Conservation (phyloP, 306 rosid genomes). For the Fragaria iinumae region DNA sequence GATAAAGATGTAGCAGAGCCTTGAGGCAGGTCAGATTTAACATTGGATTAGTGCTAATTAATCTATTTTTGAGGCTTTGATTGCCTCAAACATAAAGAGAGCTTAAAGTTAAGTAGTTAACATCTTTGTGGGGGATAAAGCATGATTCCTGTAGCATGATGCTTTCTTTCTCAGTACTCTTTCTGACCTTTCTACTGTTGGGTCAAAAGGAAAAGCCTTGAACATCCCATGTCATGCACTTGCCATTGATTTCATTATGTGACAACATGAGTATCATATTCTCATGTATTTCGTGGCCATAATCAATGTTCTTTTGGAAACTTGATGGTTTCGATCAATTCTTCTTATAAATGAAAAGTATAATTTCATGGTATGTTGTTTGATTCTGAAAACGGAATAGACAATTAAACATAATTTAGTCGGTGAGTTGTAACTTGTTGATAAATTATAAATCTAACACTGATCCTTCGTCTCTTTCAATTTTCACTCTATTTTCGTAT, state of each 20-base stretch:
- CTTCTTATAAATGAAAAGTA: neutral
- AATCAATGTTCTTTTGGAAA: neutral
- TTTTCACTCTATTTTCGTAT: too few relatives aligned
- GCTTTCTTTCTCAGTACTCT: neutral
- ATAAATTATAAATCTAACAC: too few relatives aligned
- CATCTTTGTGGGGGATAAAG: slow-evolving; percentile 3
- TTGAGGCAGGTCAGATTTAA: neutral
- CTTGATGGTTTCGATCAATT: neutral
- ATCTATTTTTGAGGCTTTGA: neutral
- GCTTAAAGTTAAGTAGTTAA: neutral
- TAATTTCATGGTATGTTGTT: neutral
- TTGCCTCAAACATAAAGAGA: slow-evolving; percentile 9
- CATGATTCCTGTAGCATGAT: neutral
- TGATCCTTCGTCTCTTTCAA: too few relatives aligned
- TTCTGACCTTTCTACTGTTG: neutral
- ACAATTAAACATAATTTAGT: too few relatives aligned
- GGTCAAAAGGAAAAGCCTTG: neutral
- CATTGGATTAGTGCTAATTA: neutral
- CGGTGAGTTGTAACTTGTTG: too few relatives aligned
- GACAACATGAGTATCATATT: neutral
- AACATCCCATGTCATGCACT: neutral
- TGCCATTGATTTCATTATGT: neutral
- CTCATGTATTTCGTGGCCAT: slow-evolving; percentile 10
- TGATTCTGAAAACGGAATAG: too few relatives aligned
- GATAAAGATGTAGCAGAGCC: neutral